Percentiles rank a stretch among this genome's conserved stretches.
phyloP scores from a whole-genome alignment of 805 yeast species.

The Jamesozyma gamospora region DNA sequence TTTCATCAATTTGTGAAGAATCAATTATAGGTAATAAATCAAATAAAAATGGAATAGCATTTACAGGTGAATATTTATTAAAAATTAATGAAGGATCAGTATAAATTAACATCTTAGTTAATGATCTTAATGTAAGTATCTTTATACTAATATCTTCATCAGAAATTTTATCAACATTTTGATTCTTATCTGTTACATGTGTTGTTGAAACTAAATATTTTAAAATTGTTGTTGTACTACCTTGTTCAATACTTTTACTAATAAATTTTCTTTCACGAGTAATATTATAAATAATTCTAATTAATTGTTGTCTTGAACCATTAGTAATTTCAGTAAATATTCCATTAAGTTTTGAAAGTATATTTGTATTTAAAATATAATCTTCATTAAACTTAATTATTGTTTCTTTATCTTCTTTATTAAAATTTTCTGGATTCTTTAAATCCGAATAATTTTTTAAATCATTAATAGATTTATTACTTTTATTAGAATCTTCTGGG shows the following conservation, averaged over 20 bases:
- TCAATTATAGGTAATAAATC: conserved; percentile 27
- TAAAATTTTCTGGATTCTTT: conserved; percentile 15
- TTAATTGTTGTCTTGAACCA: conserved; percentile 25
- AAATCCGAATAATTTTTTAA: conserved; percentile 26
- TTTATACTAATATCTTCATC: conserved; percentile 13
- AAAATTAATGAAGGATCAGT: conserved; percentile 39
- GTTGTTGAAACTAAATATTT: conserved; percentile 24
- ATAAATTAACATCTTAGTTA: conserved; percentile 36
- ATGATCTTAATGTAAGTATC: conserved; percentile 32
- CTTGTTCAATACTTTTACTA: conserved; percentile 36
- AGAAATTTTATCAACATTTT: conserved; percentile 4
- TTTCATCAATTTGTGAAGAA: neutral
- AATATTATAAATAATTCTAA: conserved; percentile 27
- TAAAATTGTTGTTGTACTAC: conserved; percentile 34
- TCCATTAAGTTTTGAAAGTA: conserved; percentile 15
- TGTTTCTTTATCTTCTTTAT: conserved; percentile 7
- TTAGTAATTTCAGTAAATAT: conserved; percentile 9
- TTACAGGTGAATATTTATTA: conserved; percentile 33
- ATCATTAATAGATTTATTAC: conserved; percentile 19
- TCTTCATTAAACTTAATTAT: conserved; percentile 11
- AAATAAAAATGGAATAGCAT: conserved; percentile 37
- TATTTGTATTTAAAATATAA: conserved; percentile 13
- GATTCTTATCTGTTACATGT: conserved; percentile 7
- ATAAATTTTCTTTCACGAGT: conserved; percentile 15
- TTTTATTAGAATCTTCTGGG: conserved; percentile 11